Evolutionary conservation across 2,329 filamentous ascomycete species (phyloP), one percentile per base, ranked within the genome.

Genomic region (Clarireedia homoeocarpa): DNA sequence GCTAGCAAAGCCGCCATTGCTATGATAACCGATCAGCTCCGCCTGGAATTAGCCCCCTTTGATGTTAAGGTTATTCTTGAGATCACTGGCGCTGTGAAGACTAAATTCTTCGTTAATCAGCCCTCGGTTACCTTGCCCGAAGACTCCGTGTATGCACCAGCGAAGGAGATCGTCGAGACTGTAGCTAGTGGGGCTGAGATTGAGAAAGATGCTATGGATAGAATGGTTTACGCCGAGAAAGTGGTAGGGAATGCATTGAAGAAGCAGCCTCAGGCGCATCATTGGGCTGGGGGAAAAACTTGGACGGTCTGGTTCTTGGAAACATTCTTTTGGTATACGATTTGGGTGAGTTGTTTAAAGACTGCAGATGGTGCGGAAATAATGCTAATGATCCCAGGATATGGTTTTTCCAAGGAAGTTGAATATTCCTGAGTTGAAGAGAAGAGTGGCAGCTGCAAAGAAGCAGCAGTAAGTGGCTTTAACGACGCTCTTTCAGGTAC

Each of bases 201-300:
- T 9, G 15, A 51, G 17, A 15, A 42, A 3, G 30, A 26, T 48
- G 53, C 38, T 9, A 53, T 53, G 38, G 53, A 63, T 30, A 58
- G 58, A 2, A 50, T 62, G 48, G 39, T 47, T 9, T 65, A 62
- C 57, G 61, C 64, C 3, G 34, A 58, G 23, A 45, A 24, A 2
- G 62, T 65, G 12, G 62, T 65, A 5, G 54, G 51, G 14, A 66
- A 66, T 56, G 61, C 56, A 1, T 17, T 66, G 48, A 65, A 60
- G 39, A 51, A 49, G 3, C 56, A 60, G 17, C 61, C 64, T 9
- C 63, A 53, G 12, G 60, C 56, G 34, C 46, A 58, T 53, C 61
- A 58, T 5, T 63, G 56, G 61, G 50, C 53, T 36, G 64, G 64
- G n/a, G 58, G 56, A n/a, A 38, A 30, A 7, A 34, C 56, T 20